Evolutionary conservation across 2,329 filamentous ascomycete genomes (phyloP), one percentile per base, ranked within the genome.

Genomic region (Elsinoe australis): DNA sequence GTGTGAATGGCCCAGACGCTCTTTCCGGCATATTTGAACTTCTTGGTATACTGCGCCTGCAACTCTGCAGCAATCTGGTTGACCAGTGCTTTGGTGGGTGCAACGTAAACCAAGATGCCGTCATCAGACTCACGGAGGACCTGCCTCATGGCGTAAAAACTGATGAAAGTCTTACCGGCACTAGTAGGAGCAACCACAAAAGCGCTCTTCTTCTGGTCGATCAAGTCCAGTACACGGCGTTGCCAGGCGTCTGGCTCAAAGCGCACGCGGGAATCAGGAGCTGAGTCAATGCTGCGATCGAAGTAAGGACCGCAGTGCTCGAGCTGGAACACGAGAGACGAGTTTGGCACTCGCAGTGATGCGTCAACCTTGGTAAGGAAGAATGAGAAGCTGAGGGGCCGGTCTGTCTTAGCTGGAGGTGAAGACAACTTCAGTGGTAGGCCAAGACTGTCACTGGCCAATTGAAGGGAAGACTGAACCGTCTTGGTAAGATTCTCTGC

Each of bases 1-100:
- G 85, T 88, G 56, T 88, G 81, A 39, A 90, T 87, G 0, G 78
- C 83, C 84, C 84, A 90, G 0, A 89, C 80, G 0, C 79, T 84
- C 55, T 80, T 80, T 0, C 76, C 79, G 3, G 68, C 70, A 29
- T 79, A 72, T 21, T 71, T 70, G 61, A 80, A 76, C 0, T 64
- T 70, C 64, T 89, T 90, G 0, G 75, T 78, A 59, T 87, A 90
- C 4, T 83, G 75, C 4, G 79, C 84, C 60, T 87, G 79, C 12
- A 89, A 72, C 64, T 89, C 85, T 1, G 85, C 85, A 1, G 83
- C 85, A 54, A 90, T 88, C 61, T 90, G 85, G 59, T 89, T 89
- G 51, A 89, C 84, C 8, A 90, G 69, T 3, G 86, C 84, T 59
- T 90, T 90, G 0, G 85, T 89, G 0, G 85, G 85, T 0, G 84